Evolutionary conservation across 345 rosid species (phyloP).

Genomic region (Rhizophora mangle): DNA sequence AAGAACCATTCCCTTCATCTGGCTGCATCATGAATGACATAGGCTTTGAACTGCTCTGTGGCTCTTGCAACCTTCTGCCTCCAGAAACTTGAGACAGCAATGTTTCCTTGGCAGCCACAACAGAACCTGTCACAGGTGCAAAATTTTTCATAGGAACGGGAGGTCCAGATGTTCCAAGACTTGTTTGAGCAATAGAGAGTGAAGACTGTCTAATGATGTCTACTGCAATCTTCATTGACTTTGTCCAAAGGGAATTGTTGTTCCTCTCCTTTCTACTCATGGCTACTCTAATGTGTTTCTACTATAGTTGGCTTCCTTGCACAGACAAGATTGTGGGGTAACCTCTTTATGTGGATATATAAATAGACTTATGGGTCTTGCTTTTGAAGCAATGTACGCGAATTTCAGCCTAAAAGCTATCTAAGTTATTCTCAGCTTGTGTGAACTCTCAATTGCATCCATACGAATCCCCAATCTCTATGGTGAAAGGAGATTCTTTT

Average conservation of each 20-base stretch:
- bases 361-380: constrained; percentile 19
- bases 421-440: background rate
- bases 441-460: background rate
- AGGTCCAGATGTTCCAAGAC: constrained; percentile 36
- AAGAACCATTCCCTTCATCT: constrained; percentile 19
- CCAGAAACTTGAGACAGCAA: constrained; percentile 18
- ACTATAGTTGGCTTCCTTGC: background rate
- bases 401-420: background rate
- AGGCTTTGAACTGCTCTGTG: constrained; percentile 23
- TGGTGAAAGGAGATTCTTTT: constrained; percentile 20
- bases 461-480: constrained; percentile 8
- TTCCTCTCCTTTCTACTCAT: constrained; percentile 34
- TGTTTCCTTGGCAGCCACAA: constrained; percentile 10
- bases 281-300: constrained; percentile 5
- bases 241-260: constrained; percentile 41
- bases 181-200: constrained; percentile 45
- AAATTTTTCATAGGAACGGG: constrained; percentile 21
- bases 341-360: background rate
- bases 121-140: constrained; percentile 7
- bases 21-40: constrained; percentile 40
- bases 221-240: constrained; percentile 45
- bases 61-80: constrained; percentile 26
- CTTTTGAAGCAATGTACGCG: constrained; percentile 12
- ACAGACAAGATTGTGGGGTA: constrained; percentile 4
- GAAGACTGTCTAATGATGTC: constrained; percentile 47